Percentiles rank a stretch among this genome's conserved stretches.
Conservation (phyloP, 495 filamentous ascomycete species). For the Lophiotrema nucula region DNA sequence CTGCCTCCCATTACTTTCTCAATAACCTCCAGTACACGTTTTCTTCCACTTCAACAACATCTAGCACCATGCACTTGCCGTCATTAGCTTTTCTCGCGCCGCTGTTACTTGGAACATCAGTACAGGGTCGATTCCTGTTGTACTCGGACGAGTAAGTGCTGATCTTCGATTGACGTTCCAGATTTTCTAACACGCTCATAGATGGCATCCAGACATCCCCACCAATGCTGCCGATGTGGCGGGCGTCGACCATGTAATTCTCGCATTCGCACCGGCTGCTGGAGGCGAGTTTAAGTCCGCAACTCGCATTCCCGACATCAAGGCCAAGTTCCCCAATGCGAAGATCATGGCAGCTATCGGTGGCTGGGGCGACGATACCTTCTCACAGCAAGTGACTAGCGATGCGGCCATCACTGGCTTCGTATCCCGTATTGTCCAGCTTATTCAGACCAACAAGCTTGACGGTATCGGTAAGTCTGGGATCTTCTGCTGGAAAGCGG, state of each 20-base stretch:
- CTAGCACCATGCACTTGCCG: constrained; percentile 17
- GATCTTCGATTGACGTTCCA: background rate
- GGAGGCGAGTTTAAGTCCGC: too few species aligned
- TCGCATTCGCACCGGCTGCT: constrained; percentile 22
- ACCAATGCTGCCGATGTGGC: constrained; percentile 7
- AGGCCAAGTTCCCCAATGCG: constrained; percentile 4
- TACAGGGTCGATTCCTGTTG: constrained; percentile 22
- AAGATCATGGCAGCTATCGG: constrained; percentile 67
- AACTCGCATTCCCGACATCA: constrained; percentile 1
- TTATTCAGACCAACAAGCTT: constrained; percentile 55
- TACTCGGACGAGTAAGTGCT: constrained; percentile 29
- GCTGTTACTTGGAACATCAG: background rate
- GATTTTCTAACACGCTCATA: background rate
- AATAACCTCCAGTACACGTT: too few species aligned
- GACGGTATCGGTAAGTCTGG: constrained; percentile 31
- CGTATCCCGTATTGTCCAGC: constrained; percentile 61
- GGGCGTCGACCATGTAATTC: constrained; percentile 26
- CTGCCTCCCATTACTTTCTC: background rate
- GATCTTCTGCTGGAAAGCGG: background rate
- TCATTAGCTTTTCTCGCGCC: constrained; percentile 10
- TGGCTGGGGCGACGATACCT: constrained; percentile 69
- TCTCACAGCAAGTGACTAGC: constrained; percentile 56
- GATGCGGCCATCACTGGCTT: constrained; percentile 54
- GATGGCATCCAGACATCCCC: constrained; percentile 28
- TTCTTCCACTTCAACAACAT: too few species aligned